Evolutionary conservation across 2,329 filamentous ascomycete species (phyloP).

Genomic region (Sporothrix schenckii): DNA sequence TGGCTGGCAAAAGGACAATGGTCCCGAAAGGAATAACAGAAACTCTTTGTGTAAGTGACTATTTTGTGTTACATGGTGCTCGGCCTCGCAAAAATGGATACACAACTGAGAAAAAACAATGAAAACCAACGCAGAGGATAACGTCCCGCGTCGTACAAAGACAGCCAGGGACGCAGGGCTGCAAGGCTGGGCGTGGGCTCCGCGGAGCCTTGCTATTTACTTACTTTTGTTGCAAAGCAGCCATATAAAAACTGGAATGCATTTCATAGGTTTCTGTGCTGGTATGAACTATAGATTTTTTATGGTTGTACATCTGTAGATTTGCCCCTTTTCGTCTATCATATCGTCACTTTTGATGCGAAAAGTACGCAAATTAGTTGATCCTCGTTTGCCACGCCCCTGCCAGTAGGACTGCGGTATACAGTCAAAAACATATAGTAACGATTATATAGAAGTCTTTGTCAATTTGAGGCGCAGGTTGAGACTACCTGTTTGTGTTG

Average conservation of each 20-base stretch:
- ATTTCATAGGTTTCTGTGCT: not conserved
- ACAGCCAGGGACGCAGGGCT: not conserved
- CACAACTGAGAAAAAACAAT: not conserved
- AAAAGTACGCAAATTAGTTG: constrained; percentile 8
- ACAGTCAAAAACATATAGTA: too few species aligned
- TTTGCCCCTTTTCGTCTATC: not conserved
- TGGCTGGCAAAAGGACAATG: not conserved
- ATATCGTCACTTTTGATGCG: not conserved
- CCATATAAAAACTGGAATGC: not conserved
- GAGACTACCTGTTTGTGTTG: not conserved
- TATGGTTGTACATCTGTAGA: too few species aligned
- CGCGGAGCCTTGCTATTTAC: not conserved
- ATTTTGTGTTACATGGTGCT: not conserved
- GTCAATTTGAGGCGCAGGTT: not conserved
- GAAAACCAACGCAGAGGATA: not conserved
- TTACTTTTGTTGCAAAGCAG: not conserved
- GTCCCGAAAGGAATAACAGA: too few species aligned
- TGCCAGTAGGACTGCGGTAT: too few species aligned
- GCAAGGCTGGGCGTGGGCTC: not conserved
- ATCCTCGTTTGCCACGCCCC: too few species aligned
- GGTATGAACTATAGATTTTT: not conserved
- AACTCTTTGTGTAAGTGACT: too few species aligned
- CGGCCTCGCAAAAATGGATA: not conserved
- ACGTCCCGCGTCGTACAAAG: not conserved
- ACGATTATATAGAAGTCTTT: too few species aligned